Base-by-base conservation (phyloP, 148 eudicot genomes). In the Arctostaphylos glauca region DNA sequence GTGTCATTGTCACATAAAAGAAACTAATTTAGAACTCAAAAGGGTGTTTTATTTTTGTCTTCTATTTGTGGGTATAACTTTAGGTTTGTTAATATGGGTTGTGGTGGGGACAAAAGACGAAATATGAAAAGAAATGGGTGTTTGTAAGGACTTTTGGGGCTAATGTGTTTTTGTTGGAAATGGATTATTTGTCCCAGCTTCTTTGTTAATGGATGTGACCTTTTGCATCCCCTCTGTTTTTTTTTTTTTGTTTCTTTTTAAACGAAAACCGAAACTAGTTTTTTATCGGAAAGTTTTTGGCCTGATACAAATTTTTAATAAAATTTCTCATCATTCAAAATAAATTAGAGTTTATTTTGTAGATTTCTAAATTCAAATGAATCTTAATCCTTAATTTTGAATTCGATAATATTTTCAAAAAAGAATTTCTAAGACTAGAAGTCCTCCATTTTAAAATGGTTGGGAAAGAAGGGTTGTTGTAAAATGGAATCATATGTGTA, bases 191-290 rank as follows among this genome's bases (percentile, higher is more conserved):
- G 77, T 25, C 21, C 43, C 31, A n/a, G 5, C 41, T 38, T 83
- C n/a, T 78, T 78, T 62, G 83, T 77, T 79, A 86, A 86, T 85
- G 84, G 58, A 85, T 50, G 79, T 86, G 80, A 83, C 80, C 77
- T 80, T 84, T 77, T 56, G 15, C 5, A 53, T 75, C 74, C 38
- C 38, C 38, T 31, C 1, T 31, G 38, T 31, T 31, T 31, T 31
- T 31, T 31, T n/a, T n/a, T n/a, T n/a, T n/a, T n/a, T n/a, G n/a
- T n/a, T 78, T 77, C 82, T 62, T 18, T 79, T 82, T 59, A 19
- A 64, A 21, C 80, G 83, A 78, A 31, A 31, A 31, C 0, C 0
- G 38, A 31, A 31, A 31, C 38, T 31, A 31, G 38, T 31, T 1
- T 31, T 31, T 31, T 31, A 77, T 64, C 49, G 19, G 55, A 64